phyloP scores from a whole-genome alignment of 83 land plant species.

The Diphasiastrum complanatum region DNA sequence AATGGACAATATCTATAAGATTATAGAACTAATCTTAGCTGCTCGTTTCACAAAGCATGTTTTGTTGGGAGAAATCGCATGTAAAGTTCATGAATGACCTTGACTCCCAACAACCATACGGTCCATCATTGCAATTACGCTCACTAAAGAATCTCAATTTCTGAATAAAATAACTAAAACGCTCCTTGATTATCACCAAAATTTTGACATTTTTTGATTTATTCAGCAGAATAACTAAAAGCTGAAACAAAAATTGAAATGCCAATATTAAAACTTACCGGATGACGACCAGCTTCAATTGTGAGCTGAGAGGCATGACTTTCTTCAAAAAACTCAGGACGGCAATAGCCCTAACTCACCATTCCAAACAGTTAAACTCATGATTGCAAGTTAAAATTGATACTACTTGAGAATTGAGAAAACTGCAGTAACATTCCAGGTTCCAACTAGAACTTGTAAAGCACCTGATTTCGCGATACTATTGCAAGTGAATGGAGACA shows the following conservation, averaged over 20 bases:
- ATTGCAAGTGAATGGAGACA: constrained; percentile 87
- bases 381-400: neutral
- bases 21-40: no score
- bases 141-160: no score
- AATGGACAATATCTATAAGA: no score
- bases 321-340: constrained; percentile 63
- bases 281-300: constrained; percentile 81
- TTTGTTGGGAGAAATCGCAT: no score
- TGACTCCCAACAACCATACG: no score
- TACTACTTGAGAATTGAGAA: no score
- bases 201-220: neutral
- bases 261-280: constrained; percentile 40
- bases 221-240: neutral
- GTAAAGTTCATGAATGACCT: no score
- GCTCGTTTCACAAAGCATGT: no score
- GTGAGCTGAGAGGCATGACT: constrained; percentile 53
- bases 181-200: no score
- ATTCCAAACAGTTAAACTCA: neutral
- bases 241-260: neutral
- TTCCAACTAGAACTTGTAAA: neutral
- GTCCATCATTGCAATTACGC: no score
- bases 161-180: no score
- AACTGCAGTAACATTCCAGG: no score
- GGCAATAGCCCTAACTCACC: constrained; percentile 76
- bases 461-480: constrained; percentile 72